Percentiles rank a stretch among this genome's conserved stretches.
phyloP scores from a whole-genome alignment of 208 protist genomes.

The Angomonas ambiguus region DNA sequence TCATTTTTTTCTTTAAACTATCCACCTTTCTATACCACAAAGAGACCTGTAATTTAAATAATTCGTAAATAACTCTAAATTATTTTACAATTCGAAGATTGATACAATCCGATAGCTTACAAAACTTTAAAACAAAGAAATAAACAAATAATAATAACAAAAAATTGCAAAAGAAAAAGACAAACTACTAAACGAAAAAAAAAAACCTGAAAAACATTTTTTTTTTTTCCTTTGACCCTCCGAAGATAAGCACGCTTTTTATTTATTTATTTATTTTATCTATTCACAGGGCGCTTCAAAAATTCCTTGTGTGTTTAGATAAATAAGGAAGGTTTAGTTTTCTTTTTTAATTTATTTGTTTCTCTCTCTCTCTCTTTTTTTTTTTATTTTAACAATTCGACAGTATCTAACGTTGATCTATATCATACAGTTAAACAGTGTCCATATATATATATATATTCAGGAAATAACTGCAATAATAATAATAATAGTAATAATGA shows the following conservation, averaged over 20 bases:
- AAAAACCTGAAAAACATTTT: background rate
- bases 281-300: constrained; percentile 13
- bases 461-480: background rate
- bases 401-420: background rate
- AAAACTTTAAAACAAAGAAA: background rate
- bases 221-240: background rate
- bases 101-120: background rate
- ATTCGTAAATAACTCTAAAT: background rate
- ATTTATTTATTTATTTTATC: constrained; percentile 7
- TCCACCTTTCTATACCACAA: too few species aligned
- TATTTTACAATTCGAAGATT: too few species aligned
- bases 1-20: too few species aligned
- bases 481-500: background rate
- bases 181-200: background rate
- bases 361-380: constrained; percentile 17
- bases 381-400: background rate
- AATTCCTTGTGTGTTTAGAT: background rate
- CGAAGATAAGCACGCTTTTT: background rate
- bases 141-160: background rate
- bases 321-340: constrained; percentile 2
- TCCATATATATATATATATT: constrained; percentile 8
- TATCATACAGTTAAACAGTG: background rate
- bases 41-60: too few species aligned
- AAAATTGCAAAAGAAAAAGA: background rate
- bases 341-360: constrained; percentile 3